Conservation (phyloP, 202 grass and related monocot genomes). For the Panicum hallii region DNA sequence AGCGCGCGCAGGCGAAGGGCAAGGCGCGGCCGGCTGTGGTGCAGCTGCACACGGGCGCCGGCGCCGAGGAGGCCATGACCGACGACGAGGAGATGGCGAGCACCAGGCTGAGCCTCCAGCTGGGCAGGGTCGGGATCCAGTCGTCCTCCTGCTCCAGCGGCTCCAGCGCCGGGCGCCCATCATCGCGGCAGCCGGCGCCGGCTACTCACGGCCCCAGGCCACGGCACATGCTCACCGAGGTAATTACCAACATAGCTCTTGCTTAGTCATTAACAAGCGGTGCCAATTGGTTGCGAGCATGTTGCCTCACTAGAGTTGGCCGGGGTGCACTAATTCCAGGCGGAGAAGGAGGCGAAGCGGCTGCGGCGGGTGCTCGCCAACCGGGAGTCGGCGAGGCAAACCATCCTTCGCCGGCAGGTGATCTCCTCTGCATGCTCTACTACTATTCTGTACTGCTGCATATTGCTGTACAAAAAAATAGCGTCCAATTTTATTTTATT, state of each 20-base stretch:
- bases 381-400: slow-evolving; percentile 83
- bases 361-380: slow-evolving; percentile 82
- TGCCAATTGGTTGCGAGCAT: neutral
- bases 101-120: slow-evolving; percentile 59
- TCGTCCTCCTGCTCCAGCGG: slow-evolving; percentile 39
- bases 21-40: neutral
- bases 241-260: neutral
- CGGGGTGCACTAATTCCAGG: slow-evolving; percentile 44
- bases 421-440: neutral
- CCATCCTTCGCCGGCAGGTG: slow-evolving; percentile 79
- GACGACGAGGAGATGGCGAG: slow-evolving; percentile 46
- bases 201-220: slow-evolving; percentile 5
- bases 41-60: neutral
- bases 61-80: neutral
- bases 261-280: neutral
- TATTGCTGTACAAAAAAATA: no score
- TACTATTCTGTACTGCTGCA: no score
- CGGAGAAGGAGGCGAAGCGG: slow-evolving; percentile 86
- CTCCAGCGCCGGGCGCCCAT: slow-evolving; percentile 26
- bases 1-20: neutral
- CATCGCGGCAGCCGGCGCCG: no score
- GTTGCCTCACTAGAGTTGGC: neutral
- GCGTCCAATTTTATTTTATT: neutral
- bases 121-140: slow-evolving; percentile 40
- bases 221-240: slow-evolving; percentile 49